These are phyloP conservation scores for Fagus sylvatica DNA, from an alignment of 306 rosid species.

Conservation along the genomic window DNA sequence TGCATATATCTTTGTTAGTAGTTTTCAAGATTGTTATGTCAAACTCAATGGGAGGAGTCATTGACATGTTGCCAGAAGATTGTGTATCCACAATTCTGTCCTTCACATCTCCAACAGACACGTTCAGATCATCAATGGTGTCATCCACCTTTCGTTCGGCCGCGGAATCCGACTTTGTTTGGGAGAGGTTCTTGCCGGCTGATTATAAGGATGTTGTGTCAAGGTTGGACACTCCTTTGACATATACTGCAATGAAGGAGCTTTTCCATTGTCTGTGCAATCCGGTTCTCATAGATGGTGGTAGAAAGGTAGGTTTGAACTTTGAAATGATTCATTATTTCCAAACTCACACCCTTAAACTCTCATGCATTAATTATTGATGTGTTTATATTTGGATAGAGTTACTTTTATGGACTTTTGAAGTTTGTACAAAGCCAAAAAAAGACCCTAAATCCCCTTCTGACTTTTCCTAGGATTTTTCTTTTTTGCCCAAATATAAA, in stretches of 20 bases:
- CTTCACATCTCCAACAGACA: slow-evolving; percentile 44
- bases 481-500: too few species aligned
- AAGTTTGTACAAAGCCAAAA: too few species aligned
- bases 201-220: slow-evolving; percentile 42
- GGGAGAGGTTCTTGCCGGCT: slow-evolving; percentile 58
- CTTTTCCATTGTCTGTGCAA: slow-evolving; percentile 41
- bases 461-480: too few species aligned
- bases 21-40: neutral
- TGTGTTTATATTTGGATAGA: too few species aligned
- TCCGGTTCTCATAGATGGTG: slow-evolving; percentile 49
- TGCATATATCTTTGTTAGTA: too few species aligned
- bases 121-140: slow-evolving; percentile 40
- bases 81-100: slow-evolving; percentile 48
- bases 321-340: too few species aligned
- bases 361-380: neutral
- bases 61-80: slow-evolving; percentile 45
- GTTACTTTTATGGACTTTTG: too few species aligned
- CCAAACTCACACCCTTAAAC: neutral
- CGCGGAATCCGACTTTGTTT: slow-evolving; percentile 49
- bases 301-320: slow-evolving; percentile 38
- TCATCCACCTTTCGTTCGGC: slow-evolving; percentile 42
- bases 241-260: slow-evolving; percentile 44
- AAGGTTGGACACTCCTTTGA: slow-evolving; percentile 22
- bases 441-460: too few species aligned
- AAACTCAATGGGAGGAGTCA: neutral